Evolutionary conservation across 805 yeast species (phyloP).

Genomic region (Candida multigemmis): DNA sequence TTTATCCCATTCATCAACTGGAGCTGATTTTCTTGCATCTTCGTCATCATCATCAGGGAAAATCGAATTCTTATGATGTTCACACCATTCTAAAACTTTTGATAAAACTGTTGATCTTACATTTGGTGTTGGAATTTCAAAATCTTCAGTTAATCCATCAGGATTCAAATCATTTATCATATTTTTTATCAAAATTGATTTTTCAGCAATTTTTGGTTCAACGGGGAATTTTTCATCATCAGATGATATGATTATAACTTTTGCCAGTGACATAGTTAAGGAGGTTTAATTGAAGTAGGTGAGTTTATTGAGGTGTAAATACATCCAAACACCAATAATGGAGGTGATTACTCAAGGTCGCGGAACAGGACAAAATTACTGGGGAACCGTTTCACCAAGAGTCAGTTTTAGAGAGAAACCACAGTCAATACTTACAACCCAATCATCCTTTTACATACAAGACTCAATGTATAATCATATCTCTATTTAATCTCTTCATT

Average conservation of each 20-base stretch:
- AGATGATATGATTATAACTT: slow-evolving; percentile 56
- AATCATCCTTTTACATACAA: too few species aligned
- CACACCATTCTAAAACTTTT: slow-evolving; percentile 91
- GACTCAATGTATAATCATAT: too few species aligned
- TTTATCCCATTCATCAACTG: slow-evolving; percentile 91
- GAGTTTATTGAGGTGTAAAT: too few species aligned
- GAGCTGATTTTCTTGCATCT: slow-evolving; percentile 75
- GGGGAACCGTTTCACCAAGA: too few species aligned
- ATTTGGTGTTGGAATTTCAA: slow-evolving; percentile 84
- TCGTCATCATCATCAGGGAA: slow-evolving; percentile 75
- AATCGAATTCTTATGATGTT: slow-evolving; percentile 74
- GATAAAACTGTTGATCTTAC: slow-evolving; percentile 79
- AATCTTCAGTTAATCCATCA: slow-evolving; percentile 58
- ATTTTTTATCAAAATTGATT: slow-evolving; percentile 75
- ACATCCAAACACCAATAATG: too few species aligned
- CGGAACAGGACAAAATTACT: too few species aligned
- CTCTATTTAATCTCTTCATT: too few species aligned
- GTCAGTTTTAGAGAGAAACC: too few species aligned
- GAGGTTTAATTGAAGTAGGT: too few species aligned
- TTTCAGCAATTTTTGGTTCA: slow-evolving; percentile 74
- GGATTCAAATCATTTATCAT: slow-evolving; percentile 65
- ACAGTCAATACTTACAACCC: too few species aligned
- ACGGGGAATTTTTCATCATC: slow-evolving; percentile 75
- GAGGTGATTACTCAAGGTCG: too few species aligned
- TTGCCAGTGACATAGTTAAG: too few species aligned